Conservation (phyloP, 108 stramenopile genomes). For the Hondaea fermentalgiana region DNA sequence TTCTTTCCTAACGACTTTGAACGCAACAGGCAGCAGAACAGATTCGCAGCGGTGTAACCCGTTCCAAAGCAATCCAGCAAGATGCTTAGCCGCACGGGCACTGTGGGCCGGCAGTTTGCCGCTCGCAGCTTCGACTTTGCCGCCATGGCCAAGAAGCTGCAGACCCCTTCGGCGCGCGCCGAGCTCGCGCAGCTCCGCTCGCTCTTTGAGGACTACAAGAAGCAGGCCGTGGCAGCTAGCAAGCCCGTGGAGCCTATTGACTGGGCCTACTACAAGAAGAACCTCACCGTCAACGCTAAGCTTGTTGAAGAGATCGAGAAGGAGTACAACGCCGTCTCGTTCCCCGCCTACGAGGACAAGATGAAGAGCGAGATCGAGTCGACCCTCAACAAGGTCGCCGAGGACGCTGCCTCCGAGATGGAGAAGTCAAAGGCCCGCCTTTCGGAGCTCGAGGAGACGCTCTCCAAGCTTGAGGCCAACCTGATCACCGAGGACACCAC, state of each 20-base stretch:
- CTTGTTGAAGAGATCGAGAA: neutral
- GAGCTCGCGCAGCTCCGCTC: slow-evolving; percentile 17
- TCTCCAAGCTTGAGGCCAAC: slow-evolving; percentile 6
- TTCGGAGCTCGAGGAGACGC: neutral
- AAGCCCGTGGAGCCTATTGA: slow-evolving; percentile 1
- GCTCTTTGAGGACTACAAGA: neutral
- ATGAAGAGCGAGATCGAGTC: neutral
- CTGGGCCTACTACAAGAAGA: slow-evolving; percentile 8
- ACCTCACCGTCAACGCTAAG: neutral
- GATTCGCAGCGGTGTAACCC: no score
- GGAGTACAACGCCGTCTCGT: neutral
- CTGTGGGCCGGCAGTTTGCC: neutral
- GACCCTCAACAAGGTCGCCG: neutral
- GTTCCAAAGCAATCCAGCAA: neutral
- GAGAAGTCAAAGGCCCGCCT: neutral
- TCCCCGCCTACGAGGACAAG: neutral
- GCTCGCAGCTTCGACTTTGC: slow-evolving; percentile 9
- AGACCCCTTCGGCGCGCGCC: neutral
- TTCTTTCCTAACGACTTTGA: no score
- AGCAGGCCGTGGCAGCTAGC: neutral
- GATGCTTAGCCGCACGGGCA: neutral
- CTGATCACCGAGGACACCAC: neutral
- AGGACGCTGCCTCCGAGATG: neutral
- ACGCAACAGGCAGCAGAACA: no score
- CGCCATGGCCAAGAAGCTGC: neutral